These are phyloP conservation scores for Amanita polypyramis DNA, from an alignment of 768 basidiomycete genomes.

Conservation along the genomic window DNA sequence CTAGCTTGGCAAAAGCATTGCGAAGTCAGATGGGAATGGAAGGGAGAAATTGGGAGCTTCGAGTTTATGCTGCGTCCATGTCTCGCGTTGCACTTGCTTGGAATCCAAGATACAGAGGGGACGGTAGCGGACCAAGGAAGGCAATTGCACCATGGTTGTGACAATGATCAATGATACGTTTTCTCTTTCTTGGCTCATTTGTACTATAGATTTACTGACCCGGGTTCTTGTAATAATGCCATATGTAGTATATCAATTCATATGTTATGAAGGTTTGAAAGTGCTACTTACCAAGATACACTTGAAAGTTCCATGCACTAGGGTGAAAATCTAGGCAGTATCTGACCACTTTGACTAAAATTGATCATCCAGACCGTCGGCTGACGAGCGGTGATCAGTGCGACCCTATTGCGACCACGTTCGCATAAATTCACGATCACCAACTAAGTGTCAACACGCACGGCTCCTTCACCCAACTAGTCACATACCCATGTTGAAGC, in stretches of 20 bases:
- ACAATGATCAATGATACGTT: not conserved
- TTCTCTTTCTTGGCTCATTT: not conserved
- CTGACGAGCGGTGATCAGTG: not conserved
- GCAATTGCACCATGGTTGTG: slow-evolving; percentile 7
- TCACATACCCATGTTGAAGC: slow-evolving; percentile 4
- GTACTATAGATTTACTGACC: not conserved
- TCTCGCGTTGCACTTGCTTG: slow-evolving; percentile 6
- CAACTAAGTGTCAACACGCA: not conserved
- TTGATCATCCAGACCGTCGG: not conserved
- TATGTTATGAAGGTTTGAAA: too few relatives aligned
- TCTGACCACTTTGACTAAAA: not conserved
- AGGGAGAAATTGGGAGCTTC: slow-evolving; percentile 5
- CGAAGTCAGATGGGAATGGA: slow-evolving; percentile 10
- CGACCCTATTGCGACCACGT: slow-evolving; percentile 2
- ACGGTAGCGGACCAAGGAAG: slow-evolving; percentile 6
- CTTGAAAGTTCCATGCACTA: too few relatives aligned
- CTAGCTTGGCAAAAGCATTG: slow-evolving; percentile 4
- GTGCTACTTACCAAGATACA: too few relatives aligned
- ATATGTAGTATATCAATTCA: not conserved
- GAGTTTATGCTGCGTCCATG: slow-evolving; percentile 4
- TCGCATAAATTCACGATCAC: slow-evolving; percentile 2
- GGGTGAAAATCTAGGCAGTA: not conserved
- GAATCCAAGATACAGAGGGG: slow-evolving; percentile 4
- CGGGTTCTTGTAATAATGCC: too few relatives aligned
- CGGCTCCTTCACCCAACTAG: not conserved